These are phyloP conservation scores for Lophium mytilinum DNA, from an alignment of 495 filamentous ascomycete genomes.

Conservation along the genomic window DNA sequence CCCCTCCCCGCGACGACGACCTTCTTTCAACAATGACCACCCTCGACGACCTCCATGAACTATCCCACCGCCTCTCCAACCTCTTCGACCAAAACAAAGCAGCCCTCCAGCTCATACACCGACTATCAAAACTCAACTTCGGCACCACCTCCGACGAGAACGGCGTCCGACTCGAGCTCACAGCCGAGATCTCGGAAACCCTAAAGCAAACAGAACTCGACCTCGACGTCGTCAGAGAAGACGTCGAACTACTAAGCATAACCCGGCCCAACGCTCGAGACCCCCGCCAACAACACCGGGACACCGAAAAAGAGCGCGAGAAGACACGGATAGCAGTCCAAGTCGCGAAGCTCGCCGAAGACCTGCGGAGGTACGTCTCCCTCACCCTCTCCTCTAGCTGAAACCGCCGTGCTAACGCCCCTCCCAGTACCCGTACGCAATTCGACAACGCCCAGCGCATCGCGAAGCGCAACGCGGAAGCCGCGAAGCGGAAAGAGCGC, in stretches of 20 bases:
- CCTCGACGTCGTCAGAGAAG: constrained; percentile 70
- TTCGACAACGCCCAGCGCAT: constrained; percentile 81
- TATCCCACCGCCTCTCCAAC: constrained; percentile 51
- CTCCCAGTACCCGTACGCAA: constrained; percentile 53
- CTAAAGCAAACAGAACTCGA: constrained; percentile 82
- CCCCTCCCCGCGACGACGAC: not conserved
- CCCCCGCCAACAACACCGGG: constrained; percentile 13
- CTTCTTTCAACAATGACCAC: constrained; percentile 14
- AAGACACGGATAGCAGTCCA: constrained; percentile 54
- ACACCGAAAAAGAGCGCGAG: constrained; percentile 46
- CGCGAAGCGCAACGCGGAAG: constrained; percentile 68
- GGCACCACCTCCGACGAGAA: constrained; percentile 53
- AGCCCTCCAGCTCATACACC: constrained; percentile 64
- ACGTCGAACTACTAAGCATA: constrained; percentile 54
- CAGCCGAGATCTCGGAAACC: constrained; percentile 69
- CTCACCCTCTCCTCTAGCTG: not conserved
- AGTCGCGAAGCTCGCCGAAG: constrained; percentile 52
- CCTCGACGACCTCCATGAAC: constrained; percentile 46
- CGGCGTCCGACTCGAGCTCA: constrained; percentile 67
- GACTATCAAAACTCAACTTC: constrained; percentile 61
- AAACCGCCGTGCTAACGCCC: not conserved
- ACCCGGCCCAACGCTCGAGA: constrained; percentile 29
- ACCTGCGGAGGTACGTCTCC: constrained; percentile 55
- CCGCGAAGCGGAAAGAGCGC: constrained; percentile 65
- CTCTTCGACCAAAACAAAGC: constrained; percentile 61